Conservation (phyloP, 1,139 yeast genomes). For the Ogataea hybrid region DNA sequence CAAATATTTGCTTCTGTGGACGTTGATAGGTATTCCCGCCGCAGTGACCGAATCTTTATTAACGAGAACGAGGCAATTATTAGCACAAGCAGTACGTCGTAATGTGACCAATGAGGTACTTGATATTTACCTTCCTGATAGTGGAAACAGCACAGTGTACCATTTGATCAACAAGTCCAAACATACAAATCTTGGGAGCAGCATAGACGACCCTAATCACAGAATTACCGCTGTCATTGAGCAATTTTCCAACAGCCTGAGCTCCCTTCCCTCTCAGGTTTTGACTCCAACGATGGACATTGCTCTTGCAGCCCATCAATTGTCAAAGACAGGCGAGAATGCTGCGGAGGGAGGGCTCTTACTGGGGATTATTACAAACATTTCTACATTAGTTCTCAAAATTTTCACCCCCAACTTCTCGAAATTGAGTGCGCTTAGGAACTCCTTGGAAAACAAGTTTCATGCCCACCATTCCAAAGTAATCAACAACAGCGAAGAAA, state of each 20-base stretch:
- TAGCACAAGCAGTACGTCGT: slow-evolving; percentile 64
- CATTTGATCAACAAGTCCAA: slow-evolving; percentile 29
- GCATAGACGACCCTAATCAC: slow-evolving; percentile 75
- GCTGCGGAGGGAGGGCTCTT: slow-evolving; percentile 84
- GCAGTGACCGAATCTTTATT: slow-evolving; percentile 74
- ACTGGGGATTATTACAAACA: slow-evolving; percentile 76
- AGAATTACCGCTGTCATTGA: slow-evolving; percentile 78
- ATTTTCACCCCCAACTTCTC: slow-evolving; percentile 91
- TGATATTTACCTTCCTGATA: slow-evolving; percentile 66
- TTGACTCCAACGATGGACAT: slow-evolving; percentile 84
- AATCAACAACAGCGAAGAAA: slow-evolving; percentile 78
- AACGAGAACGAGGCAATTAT: slow-evolving; percentile 65
- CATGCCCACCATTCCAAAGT: slow-evolving; percentile 80
- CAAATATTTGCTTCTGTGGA: slow-evolving; percentile 69
- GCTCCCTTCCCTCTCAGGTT: slow-evolving; percentile 81
- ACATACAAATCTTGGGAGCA: slow-evolving; percentile 9
- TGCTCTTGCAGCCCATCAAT: slow-evolving; percentile 76
- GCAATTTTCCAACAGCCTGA: slow-evolving; percentile 67
- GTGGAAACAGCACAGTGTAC: slow-evolving; percentile 37
- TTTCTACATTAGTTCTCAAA: slow-evolving; percentile 71
- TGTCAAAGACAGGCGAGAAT: slow-evolving; percentile 70
- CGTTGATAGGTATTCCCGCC: slow-evolving; percentile 85
- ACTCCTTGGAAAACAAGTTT: slow-evolving; percentile 82
- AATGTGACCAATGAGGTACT: slow-evolving; percentile 65
- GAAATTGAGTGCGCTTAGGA: slow-evolving; percentile 71